Evolutionary conservation across 2,329 filamentous ascomycete species (phyloP), one percentile per base, ranked within the genome.

Genomic region (Talaromyces sp.): DNA sequence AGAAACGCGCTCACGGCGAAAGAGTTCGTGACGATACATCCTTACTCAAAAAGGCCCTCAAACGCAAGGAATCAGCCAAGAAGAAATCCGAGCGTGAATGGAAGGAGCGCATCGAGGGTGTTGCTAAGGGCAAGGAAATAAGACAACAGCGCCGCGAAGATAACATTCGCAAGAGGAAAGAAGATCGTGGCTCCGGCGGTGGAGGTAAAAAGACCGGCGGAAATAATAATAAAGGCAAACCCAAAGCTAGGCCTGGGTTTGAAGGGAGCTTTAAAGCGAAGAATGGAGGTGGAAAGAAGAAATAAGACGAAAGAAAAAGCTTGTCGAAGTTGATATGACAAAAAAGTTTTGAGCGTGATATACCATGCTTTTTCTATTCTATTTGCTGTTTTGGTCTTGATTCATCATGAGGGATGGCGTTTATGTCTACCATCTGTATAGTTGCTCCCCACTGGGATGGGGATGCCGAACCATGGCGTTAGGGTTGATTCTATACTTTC

Each of bases 81-180:
- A 90, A 89, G 79, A 96, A 95, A 87, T 96, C 91, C 75, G 92
- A 92, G 77, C 89, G 90, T 74, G 92, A 95, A 74, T 98, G 95
- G 91, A 85, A 81, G 56, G 90, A 92, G 65, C 85, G 91, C 58
- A 80, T 87, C 45, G 87, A 90, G 33, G 89, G 89, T 35, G 88
- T 98, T 58, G 85, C 87, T 69, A 90, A 90, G 78, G 83, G 90
- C 58, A 90, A 90, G 75, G 90, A 92, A 62, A 89, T 91, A 70
- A 89, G 89, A 75, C 92, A 94, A 74, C 87, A 88, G 78, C 96
- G 96, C 83, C 85, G 90, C 68, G 90, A 93, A 73, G 90, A 91
- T 58, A 94, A 94, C 75, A 81, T 94, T 68, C 83, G 84, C 72
- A 90, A 90, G 79, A 84, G 90, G 69, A 85, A 86, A 70, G 92